Conservation (phyloP, 2,329 filamentous ascomycete species). For the Thermothelomyces thermophilus region DNA sequence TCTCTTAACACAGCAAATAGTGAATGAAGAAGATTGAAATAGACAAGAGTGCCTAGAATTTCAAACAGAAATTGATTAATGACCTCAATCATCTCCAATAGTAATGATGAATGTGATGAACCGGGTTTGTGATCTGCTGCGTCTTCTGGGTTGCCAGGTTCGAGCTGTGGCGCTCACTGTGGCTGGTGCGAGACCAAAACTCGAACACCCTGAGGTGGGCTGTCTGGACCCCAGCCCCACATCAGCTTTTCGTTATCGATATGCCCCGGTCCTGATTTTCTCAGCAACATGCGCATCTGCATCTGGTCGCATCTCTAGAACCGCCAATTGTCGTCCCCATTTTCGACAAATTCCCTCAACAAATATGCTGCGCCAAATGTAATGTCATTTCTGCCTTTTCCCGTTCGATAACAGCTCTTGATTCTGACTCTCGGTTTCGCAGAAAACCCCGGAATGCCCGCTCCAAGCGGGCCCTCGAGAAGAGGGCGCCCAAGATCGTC, state of each 20-base stretch:
- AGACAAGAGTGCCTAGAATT: too few relatives aligned
- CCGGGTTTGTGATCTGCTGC: too few relatives aligned
- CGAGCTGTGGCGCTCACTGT: not conserved
- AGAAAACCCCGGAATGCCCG: conserved; percentile 67
- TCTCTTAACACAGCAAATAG: too few relatives aligned
- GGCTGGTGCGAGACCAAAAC: too few relatives aligned
- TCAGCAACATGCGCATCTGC: not conserved
- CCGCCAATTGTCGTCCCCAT: not conserved
- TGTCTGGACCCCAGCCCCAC: conserved; percentile 9
- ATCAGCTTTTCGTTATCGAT: conserved; percentile 21
- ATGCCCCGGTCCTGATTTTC: conserved; percentile 18
- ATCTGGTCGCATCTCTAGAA: not conserved
- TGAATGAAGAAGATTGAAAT: too few relatives aligned
- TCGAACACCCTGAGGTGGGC: too few relatives aligned
- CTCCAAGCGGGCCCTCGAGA: conserved; percentile 90
- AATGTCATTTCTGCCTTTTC: conserved; percentile 20
- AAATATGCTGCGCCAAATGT: conserved; percentile 48
- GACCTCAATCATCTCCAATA: too few relatives aligned
- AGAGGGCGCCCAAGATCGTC: conserved; percentile 78
- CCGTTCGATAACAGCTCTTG: not conserved
- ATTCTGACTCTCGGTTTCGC: not conserved
- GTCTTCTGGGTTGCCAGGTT: too few relatives aligned
- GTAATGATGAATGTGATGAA: too few relatives aligned
- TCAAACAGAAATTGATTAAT: too few relatives aligned
- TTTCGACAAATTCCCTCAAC: conserved; percentile 1